A percentile compares a stretch with the other conserved stretches of the same genome.
These are phyloP conservation scores for Lentinula boryana DNA, from an alignment of 768 basidiomycete species.

Conservation along the genomic window DNA sequence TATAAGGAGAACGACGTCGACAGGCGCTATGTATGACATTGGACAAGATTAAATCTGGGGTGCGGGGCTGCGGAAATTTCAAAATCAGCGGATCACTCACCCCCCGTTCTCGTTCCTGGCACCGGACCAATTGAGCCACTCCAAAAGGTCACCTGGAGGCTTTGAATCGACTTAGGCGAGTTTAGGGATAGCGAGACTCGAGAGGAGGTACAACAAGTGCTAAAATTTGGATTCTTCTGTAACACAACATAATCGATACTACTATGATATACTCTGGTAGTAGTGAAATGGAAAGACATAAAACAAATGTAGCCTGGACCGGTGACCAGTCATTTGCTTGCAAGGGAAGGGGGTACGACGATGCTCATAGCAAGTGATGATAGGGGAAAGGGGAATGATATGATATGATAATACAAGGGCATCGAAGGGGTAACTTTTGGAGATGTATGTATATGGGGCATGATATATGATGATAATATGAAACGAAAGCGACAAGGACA, in stretches of 20 bases:
- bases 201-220: too few species aligned
- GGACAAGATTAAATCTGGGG: background rate
- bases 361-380: conserved; percentile 14
- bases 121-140: background rate
- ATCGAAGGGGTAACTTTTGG: background rate
- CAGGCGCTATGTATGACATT: too few species aligned
- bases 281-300: background rate
- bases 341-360: conserved; percentile 15
- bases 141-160: too few species aligned
- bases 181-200: too few species aligned
- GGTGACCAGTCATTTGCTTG: background rate
- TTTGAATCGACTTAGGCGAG: too few species aligned
- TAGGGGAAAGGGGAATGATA: conserved; percentile 7
- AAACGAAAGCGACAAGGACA: background rate
- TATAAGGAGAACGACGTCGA: background rate
- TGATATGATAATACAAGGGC: background rate
- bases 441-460: background rate
- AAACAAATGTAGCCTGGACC: background rate
- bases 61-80: background rate
- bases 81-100: background rate
- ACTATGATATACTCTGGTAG: background rate
- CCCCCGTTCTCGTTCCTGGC: background rate
- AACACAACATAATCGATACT: background rate
- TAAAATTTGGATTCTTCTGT: too few species aligned
- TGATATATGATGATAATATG: background rate